Conservation (phyloP, 2,329 filamentous ascomycete genomes). For the Penicillium sp. region DNA sequence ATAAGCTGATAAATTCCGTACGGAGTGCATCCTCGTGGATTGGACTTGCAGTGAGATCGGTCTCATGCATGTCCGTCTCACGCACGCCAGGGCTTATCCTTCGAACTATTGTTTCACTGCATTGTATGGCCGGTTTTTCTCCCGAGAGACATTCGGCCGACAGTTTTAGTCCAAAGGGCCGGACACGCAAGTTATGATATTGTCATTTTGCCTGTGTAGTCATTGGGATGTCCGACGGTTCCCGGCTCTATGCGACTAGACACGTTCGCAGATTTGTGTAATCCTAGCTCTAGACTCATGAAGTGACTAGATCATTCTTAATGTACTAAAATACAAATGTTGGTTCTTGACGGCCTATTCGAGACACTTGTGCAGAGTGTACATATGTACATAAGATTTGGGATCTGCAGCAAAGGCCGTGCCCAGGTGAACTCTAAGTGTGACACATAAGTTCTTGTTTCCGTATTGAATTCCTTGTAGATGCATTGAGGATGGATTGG, state of each 20-base stretch:
- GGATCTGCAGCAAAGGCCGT: neutral
- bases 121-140: neutral
- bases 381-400: neutral
- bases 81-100: neutral
- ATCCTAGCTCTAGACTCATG: neutral
- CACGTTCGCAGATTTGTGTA: neutral
- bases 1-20: neutral
- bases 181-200: neutral
- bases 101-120: neutral
- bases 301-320: neutral
- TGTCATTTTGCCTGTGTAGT: neutral
- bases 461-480: neutral
- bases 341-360: neutral
- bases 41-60: neutral
- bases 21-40: neutral
- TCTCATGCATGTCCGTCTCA: neutral
- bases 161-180: too few species aligned
- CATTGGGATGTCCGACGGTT: constrained; percentile 3
- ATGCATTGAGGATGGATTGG: neutral
- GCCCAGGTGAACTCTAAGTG: constrained; percentile 6
- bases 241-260: neutral
- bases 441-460: neutral
- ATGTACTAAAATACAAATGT: neutral
- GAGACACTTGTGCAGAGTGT: neutral
- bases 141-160: neutral